Evolutionary conservation across 495 filamentous ascomycete genomes (phyloP), one percentile per base, ranked within the genome.

Genomic region (Xylaria grammica): DNA sequence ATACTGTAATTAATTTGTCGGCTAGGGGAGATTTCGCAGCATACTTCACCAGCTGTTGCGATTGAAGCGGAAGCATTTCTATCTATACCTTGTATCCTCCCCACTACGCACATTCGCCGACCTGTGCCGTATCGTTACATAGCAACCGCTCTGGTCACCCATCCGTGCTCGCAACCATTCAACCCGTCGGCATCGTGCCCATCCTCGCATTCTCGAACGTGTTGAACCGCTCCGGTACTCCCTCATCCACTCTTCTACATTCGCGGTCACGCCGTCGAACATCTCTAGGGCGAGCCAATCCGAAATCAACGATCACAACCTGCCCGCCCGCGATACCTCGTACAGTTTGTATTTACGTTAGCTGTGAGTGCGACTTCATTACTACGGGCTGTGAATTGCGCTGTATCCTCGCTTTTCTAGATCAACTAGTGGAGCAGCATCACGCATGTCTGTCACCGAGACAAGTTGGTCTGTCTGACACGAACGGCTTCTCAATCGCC

Each of bases 61-160:
- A 60, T 60, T 24, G 15, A 27, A 60, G 44, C 56, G 19, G 17
- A 36, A 24, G 40, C 40, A 17, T 34, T 29, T 36, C 24, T 36
- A 6, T 44, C 4, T 5, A 17, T 40, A 9, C 17, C n/a, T 45
- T 20, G n/a, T 45, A 20, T 19, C 4, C 2, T 58, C 36, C 54
- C 22, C 34, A 19, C 34, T 22, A 20, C 38, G 4, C 26, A 40
- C 19, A 45, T 30, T 52, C 24, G 17, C n/a, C 49, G 26, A 50
- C 46, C 26, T 19, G 46, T 24, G 20, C 46, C 20, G 46, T 50
- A 24, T 50, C 46, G 4, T 24, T 50, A 50, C 46, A 50, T 50
- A 15, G 10, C 49, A n/a, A 52, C 49, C 49, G 49, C 30, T 22
- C 19, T 22, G 15, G 49, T 17, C 15, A 32, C 26, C 11, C 29